Conservation (phyloP, 306 rosid species). For the Psophocarpus tetragonolobus region DNA sequence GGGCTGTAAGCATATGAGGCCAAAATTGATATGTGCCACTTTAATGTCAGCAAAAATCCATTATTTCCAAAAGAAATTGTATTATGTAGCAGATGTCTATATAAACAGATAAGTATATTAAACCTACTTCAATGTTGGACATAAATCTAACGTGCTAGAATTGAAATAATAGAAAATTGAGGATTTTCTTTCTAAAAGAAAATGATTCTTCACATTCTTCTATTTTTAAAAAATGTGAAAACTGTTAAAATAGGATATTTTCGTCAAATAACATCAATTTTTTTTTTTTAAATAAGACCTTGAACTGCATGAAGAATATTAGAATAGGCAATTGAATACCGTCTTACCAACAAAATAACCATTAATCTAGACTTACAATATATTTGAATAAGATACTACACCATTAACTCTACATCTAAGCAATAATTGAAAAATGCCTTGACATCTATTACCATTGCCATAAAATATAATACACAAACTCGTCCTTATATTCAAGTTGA, state of each 20-base stretch:
- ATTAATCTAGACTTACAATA: background rate
- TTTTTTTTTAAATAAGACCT: background rate
- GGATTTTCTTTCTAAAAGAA: background rate
- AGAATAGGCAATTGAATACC: background rate
- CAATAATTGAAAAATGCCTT: background rate
- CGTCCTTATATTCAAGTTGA: background rate
- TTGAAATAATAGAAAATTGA: background rate
- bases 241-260: background rate
- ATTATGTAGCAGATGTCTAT: background rate
- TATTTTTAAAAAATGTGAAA: background rate
- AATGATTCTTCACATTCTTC: background rate
- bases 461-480: background rate
- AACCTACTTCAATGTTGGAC: background rate
- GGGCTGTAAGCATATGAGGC: conserved; percentile 3
- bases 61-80: background rate
- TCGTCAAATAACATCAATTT: background rate
- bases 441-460: background rate
- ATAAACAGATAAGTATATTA: background rate
- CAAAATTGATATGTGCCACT: background rate
- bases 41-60: background rate
- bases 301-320: background rate
- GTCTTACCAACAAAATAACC: background rate
- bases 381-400: background rate
- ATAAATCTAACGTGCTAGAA: background rate
- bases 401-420: background rate